phyloP scores from a whole-genome alignment of 2,329 filamentous ascomycete genomes.

The Parascedosporium putredinis region DNA sequence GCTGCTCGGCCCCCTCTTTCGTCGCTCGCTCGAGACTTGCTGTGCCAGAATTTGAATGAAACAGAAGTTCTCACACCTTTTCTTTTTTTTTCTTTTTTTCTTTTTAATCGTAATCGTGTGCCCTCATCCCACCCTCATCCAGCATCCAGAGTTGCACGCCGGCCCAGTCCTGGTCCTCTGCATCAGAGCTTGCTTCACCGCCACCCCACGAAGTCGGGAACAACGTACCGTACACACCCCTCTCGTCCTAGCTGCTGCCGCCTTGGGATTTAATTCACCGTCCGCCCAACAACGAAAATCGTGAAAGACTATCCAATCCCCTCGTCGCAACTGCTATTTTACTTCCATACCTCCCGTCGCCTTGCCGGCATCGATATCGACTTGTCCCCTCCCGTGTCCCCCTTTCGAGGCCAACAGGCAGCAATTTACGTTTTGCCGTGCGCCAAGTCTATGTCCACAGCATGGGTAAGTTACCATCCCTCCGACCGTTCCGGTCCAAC shows the following conservation, averaged over 20 bases:
- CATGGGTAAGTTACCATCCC: not conserved
- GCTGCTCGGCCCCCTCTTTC: too few relatives aligned
- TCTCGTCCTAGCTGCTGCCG: not conserved
- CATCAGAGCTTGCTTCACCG: not conserved
- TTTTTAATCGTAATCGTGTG: too few relatives aligned
- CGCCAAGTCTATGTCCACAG: conserved; percentile 1
- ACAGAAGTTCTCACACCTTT: too few relatives aligned
- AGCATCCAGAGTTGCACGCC: too few relatives aligned
- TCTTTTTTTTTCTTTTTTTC: too few relatives aligned
- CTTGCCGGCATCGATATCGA: not conserved
- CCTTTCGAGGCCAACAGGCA: not conserved
- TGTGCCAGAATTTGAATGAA: not conserved
- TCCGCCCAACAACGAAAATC: too few relatives aligned
- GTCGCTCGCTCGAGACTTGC: not conserved
- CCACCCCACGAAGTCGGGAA: too few relatives aligned
- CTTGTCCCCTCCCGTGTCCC: not conserved
- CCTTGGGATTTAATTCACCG: not conserved
- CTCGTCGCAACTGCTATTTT: not conserved
- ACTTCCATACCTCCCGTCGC: not conserved
- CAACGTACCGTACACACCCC: too few relatives aligned
- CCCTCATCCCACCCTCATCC: too few relatives aligned
- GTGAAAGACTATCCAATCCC: not conserved
- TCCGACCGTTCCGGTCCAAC: conserved; percentile 2
- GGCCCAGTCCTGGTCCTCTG: not conserved
- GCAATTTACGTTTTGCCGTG: not conserved